phyloP scores from a whole-genome alignment of 148 eudicot species.

The Agrostemma githago region DNA sequence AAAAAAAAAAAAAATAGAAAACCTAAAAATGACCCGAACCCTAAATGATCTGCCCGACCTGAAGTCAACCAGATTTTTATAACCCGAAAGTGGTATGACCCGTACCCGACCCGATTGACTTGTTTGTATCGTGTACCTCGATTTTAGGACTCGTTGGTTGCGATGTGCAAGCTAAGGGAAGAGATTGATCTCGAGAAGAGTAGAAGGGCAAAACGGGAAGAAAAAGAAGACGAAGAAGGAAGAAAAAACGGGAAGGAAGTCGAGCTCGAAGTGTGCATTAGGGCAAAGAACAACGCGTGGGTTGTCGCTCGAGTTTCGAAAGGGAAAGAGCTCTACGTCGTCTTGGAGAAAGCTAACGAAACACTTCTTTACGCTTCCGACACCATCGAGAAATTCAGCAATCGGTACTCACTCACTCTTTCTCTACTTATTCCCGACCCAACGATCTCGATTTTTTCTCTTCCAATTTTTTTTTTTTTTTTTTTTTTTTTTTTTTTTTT shows the following conservation, averaged over 20 bases:
- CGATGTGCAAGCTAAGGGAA: slow-evolving; percentile 75
- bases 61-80: too few species aligned
- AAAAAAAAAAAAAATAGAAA: too few species aligned
- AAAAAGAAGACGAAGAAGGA: too few species aligned
- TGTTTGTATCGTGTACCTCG: neutral
- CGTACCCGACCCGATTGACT: neutral
- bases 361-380: slow-evolving; percentile 95
- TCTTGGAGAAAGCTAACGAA: slow-evolving; percentile 83
- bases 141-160: slow-evolving; percentile 78
- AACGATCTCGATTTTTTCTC: too few species aligned
- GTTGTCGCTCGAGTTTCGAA: slow-evolving; percentile 68
- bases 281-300: slow-evolving; percentile 94
- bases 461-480: too few species aligned
- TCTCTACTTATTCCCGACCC: neutral
- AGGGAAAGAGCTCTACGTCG: slow-evolving; percentile 92
- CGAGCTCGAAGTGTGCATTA: slow-evolving; percentile 73
- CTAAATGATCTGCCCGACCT: too few species aligned
- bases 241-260: slow-evolving; percentile 34
- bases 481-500: too few species aligned
- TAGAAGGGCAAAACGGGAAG: slow-evolving; percentile 45
- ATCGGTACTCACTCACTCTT: slow-evolving; percentile 43
- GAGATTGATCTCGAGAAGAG: slow-evolving; percentile 79
- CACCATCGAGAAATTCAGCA: slow-evolving; percentile 82
- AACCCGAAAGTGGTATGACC: too few species aligned
- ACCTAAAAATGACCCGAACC: too few species aligned